Percentiles rank a stretch among this genome's conserved stretches.
Conservation (phyloP, 345 rosid genomes). For the Ceriops decandra region DNA sequence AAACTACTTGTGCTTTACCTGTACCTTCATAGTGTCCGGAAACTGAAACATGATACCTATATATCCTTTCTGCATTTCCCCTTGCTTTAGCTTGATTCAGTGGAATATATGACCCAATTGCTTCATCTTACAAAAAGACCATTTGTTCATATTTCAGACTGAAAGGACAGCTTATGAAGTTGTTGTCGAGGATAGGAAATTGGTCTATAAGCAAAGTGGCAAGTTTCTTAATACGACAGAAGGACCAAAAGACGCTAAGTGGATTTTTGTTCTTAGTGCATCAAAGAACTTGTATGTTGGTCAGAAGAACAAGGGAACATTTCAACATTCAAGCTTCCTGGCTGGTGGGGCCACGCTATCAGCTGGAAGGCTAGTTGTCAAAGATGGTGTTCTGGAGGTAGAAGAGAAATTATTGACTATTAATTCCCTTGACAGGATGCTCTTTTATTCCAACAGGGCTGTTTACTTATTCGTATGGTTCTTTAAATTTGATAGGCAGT, state of each 20-base stretch:
- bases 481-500: constrained; percentile 47
- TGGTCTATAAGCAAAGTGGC: constrained; percentile 53
- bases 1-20: too few species aligned
- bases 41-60: too few species aligned
- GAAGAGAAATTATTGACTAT: not conserved
- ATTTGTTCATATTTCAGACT: constrained; percentile 32
- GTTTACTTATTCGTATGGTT: not conserved
- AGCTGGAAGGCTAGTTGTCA: constrained; percentile 74
- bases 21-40: too few species aligned
- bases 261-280: constrained; percentile 89
- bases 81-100: not conserved
- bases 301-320: constrained; percentile 70
- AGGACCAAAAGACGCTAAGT: constrained; percentile 61
- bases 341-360: constrained; percentile 91
- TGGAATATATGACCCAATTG: not conserved
- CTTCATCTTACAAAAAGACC: not conserved
- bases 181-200: constrained; percentile 44
- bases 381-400: constrained; percentile 66
- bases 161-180: constrained; percentile 71
- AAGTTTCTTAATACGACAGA: constrained; percentile 50
- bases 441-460: not conserved
- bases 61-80: not conserved
- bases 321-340: constrained; percentile 90
- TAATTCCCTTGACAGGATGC: not conserved
- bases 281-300: constrained; percentile 63